Conservation (phyloP, 495 filamentous ascomycete genomes). For the Daldinia bambusicola region DNA sequence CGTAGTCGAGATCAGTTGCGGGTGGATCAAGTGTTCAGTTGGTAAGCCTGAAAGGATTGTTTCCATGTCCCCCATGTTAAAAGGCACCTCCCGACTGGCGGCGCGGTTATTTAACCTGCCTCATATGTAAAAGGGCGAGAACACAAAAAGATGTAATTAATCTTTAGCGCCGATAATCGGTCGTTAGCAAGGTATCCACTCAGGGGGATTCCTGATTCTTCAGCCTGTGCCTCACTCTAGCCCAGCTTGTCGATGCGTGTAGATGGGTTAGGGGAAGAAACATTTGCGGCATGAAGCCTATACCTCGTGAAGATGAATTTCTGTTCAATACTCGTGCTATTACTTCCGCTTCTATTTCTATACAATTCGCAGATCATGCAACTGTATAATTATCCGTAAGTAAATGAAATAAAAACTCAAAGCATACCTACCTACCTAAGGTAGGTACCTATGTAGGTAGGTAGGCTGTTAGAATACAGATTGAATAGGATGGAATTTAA, state of each 20-base stretch:
- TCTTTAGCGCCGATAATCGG: not conserved
- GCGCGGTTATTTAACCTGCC: not conserved
- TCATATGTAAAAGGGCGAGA: not conserved
- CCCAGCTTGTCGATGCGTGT: too few relatives aligned
- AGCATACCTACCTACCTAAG: too few relatives aligned
- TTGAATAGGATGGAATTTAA: too few relatives aligned
- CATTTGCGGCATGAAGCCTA: not conserved
- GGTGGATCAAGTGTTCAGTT: not conserved
- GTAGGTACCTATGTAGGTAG: too few relatives aligned
- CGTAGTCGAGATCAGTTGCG: not conserved
- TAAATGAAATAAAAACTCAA: not conserved
- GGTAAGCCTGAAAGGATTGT: not conserved
- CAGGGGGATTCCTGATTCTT: not conserved
- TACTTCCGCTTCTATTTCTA: too few relatives aligned
- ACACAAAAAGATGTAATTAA: not conserved
- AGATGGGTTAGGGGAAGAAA: not conserved
- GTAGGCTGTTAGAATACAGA: too few relatives aligned
- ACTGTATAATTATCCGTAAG: not conserved
- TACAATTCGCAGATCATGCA: too few relatives aligned
- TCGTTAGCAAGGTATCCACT: not conserved
- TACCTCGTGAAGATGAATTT: too few relatives aligned
- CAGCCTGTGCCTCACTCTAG: too few relatives aligned
- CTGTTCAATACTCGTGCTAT: too few relatives aligned
- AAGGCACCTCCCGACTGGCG: not conserved
- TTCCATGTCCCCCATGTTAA: not conserved